A percentile compares a stretch with the other conserved stretches of the same genome.
phyloP scores from a whole-genome alignment of 129 eudicot genomes.

The Lonicera japonica region DNA sequence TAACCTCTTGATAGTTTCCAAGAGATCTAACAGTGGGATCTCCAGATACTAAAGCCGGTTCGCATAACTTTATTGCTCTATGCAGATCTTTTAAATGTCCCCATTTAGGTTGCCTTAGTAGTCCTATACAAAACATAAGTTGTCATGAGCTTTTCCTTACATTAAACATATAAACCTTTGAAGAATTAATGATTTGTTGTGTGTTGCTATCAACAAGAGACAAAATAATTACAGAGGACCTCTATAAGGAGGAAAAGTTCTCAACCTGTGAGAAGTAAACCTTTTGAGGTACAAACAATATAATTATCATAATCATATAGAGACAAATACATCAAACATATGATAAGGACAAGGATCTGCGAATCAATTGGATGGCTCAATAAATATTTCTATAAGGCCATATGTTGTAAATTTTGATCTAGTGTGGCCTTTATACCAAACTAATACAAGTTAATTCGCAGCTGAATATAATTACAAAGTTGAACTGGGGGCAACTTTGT shows the following conservation, averaged over 20 bases:
- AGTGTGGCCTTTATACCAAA: background rate
- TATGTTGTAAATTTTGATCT: background rate
- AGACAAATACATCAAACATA: background rate
- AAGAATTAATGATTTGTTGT: background rate
- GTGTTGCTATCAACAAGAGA: background rate
- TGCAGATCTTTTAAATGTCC: constrained; percentile 96
- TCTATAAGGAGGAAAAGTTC: too few relatives aligned
- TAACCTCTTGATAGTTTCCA: constrained; percentile 87
- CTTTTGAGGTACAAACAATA: background rate
- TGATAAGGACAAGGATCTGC: background rate
- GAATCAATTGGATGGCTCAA: background rate
- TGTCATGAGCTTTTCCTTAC: background rate
- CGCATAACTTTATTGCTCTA: constrained; percentile 92
- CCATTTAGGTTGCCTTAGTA: constrained; percentile 96
- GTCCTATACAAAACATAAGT: constrained; percentile 33
- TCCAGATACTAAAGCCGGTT: constrained; percentile 78
- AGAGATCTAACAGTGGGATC: constrained; percentile 56
- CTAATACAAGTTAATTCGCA: background rate
- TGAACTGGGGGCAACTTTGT: background rate
- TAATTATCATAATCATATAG: background rate
- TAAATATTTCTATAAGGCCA: background rate
- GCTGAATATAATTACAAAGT: background rate
- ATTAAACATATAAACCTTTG: constrained; percentile 2
- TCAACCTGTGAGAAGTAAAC: background rate
- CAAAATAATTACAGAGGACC: too few relatives aligned